Evolutionary conservation across 2,329 filamentous ascomycete genomes (phyloP).

Genomic region (Penicillium sp.): DNA sequence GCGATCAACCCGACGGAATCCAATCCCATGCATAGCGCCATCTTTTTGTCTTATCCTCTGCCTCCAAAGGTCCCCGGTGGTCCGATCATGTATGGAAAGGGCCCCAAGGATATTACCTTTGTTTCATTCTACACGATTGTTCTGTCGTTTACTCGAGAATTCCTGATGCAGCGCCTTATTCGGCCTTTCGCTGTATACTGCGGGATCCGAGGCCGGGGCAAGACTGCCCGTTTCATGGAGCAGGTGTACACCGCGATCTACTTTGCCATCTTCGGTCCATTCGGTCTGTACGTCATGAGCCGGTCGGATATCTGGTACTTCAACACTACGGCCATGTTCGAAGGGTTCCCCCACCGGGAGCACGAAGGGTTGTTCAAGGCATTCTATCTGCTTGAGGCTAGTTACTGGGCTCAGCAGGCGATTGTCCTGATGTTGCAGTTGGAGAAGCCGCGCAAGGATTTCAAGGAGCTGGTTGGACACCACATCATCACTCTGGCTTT

Average conservation of each 20-base stretch:
- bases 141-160: conserved; percentile 86
- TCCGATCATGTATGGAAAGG: conserved; percentile 72
- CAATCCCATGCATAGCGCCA: conserved; percentile 70
- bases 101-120: conserved; percentile 75
- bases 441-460: conserved; percentile 91
- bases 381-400: conserved; percentile 88
- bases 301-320: conserved; percentile 92
- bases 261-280: conserved; percentile 72
- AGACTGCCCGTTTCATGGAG: conserved; percentile 90
- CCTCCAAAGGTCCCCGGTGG: conserved; percentile 44
- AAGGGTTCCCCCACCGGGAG: conserved; percentile 71
- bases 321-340: conserved; percentile 83
- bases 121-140: conserved; percentile 83
- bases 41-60: conserved; percentile 82
- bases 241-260: conserved; percentile 91
- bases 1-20: conserved; percentile 64
- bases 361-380: conserved; percentile 80
- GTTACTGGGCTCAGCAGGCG: conserved; percentile 91
- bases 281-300: conserved; percentile 83
- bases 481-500: conserved; percentile 80
- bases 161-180: conserved; percentile 85
- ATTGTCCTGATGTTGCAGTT: conserved; percentile 77
- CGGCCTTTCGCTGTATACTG: conserved; percentile 62
- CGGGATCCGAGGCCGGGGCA: conserved; percentile 62
- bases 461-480: conserved; percentile 82